A percentile compares a stretch with the other conserved stretches of the same genome.
Conservation (phyloP, 2,329 filamentous ascomycete species). For the Emmonsiellopsis sp. region DNA sequence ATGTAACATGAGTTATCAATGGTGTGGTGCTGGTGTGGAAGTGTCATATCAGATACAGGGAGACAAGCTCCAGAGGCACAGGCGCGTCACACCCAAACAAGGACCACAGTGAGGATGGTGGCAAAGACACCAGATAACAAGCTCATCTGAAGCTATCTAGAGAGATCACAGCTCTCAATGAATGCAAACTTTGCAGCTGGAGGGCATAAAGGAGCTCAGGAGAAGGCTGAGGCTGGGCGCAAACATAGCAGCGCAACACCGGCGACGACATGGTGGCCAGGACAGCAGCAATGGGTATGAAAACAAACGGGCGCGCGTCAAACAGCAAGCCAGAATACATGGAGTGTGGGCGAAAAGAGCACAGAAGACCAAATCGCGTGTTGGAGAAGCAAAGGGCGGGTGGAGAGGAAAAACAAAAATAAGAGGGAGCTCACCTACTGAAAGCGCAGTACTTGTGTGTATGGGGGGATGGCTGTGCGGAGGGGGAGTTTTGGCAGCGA, state of each 20-base stretch:
- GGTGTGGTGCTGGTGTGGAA: background rate
- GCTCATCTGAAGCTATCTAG: background rate
- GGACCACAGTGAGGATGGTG: background rate
- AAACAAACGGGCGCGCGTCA: conserved; percentile 1
- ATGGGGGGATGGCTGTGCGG: conserved; percentile 19
- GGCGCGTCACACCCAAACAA: background rate
- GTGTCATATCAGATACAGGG: background rate
- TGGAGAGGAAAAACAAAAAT: conserved; percentile 15
- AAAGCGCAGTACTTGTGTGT: conserved; percentile 30
- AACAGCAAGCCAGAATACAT: background rate
- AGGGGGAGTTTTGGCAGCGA: conserved; percentile 19
- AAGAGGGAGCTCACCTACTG: conserved; percentile 28
- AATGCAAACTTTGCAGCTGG: background rate
- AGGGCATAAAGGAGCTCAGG: background rate
- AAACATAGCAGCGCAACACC: background rate
- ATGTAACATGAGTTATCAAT: background rate
- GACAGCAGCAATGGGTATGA: background rate
- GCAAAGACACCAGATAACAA: background rate
- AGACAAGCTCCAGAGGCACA: background rate
- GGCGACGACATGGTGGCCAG: background rate
- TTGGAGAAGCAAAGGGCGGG: conserved; percentile 7
- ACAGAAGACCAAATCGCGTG: background rate
- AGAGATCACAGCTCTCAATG: background rate
- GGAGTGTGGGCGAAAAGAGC: background rate
- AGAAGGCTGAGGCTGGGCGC: background rate